Conservation (phyloP, 306 rosid species). For the Quercus ilex region DNA sequence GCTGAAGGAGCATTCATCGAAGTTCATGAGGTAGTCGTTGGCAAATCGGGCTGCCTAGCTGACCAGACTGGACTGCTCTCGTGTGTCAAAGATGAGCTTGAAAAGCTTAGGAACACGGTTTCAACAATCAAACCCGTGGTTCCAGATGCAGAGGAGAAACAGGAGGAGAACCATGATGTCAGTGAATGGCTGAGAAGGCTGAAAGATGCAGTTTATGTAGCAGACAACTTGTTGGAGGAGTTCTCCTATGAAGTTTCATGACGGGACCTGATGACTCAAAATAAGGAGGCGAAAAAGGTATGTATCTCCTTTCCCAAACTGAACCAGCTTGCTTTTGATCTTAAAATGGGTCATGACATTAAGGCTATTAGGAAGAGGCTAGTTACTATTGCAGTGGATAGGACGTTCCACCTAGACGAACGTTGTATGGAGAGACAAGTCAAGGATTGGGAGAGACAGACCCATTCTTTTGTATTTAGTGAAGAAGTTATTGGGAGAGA, state of each 20-base stretch:
- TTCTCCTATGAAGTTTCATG: not conserved
- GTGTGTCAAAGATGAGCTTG: not conserved
- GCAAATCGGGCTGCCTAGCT: not conserved
- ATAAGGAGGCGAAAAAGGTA: not conserved
- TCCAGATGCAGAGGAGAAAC: not conserved
- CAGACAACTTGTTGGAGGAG: not conserved
- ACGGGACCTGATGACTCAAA: not conserved
- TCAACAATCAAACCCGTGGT: not conserved
- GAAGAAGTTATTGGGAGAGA: no score
- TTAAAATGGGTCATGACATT: no score
- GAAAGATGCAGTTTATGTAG: no score
- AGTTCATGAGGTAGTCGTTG: not conserved
- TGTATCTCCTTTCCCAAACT: not conserved
- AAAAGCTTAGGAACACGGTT: not conserved
- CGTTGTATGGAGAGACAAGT: no score
- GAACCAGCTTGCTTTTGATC: no score
- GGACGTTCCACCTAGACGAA: no score
- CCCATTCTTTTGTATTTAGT: fast-evolving
- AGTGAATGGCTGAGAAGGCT: no score
- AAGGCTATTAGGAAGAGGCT: no score
- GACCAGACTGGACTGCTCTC: not conserved
- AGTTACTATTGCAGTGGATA: no score
- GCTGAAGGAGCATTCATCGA: not conserved
- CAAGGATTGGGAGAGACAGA: not conserved
- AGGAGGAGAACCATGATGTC: fast-evolving